Base-by-base conservation (phyloP, 2,329 filamentous ascomycete genomes). In the Ceratocystis harringtonii region DNA sequence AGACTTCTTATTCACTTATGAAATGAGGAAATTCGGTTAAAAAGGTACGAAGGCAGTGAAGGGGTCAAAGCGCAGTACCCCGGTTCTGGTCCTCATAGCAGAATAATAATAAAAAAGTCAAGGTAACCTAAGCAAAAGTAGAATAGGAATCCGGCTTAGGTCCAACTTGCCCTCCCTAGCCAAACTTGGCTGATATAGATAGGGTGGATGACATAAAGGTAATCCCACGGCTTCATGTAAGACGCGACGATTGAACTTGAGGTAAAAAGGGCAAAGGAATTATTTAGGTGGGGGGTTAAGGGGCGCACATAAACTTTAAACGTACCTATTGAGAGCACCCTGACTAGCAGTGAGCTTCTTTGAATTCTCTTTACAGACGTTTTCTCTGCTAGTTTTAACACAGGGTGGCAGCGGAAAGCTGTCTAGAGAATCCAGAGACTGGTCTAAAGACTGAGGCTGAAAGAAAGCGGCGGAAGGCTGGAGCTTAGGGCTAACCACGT, bases 1-100 rank as follows among this genome's bases (percentile, higher is more conserved):
- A 62, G 45, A 32, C 61, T 62, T 19, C 61, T 25, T 52, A 8
- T 15, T 50, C 25, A 57, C 50, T 58, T 64, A 52, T 55, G 19
- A 64, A 64, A 58, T 55, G 63, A 44, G 50, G n/a, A 32, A 58
- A 22, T 58, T 30, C 55, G 17, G 32, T 30, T 36, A 58, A 36
- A 36, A 58, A 58, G 55, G 55, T 32, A 58, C 28, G n/a, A 58
- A 36, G 55, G 55, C 61, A 32, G 61, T 64, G 32, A 50, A 43
- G 43, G 36, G 30, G 63, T 64, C 63, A 64, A 64, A 64, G 63
- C 63, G 63, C 63, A 64, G 1, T n/a, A 44, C 62, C 62, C 50
- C 32, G 36, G 48, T 44, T 22, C 50, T 25, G 3, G 36, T 15
- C 10, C 36, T 64, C 6, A 17, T 17, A 28, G 55, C 55, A n/a